Conservation (phyloP, 441 rosid genomes). For the Populus hybrid region DNA sequence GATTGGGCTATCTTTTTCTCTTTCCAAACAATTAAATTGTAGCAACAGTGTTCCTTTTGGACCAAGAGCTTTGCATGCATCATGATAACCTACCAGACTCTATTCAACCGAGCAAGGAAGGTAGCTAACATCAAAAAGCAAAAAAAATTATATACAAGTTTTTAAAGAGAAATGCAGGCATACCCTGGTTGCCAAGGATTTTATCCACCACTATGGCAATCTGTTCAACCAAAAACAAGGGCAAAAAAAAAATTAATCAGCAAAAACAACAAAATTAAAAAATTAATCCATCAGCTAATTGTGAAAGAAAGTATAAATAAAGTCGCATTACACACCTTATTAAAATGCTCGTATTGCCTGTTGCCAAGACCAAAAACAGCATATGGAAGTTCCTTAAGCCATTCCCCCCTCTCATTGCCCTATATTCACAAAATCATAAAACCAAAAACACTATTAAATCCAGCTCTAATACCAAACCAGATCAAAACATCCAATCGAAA, state of each 20-base stretch:
- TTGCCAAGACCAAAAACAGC: constrained; percentile 98
- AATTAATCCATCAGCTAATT: neutral
- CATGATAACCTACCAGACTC: neutral
- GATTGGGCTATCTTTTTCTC: neutral
- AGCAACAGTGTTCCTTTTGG: neutral
- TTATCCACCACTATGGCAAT: constrained; percentile 86
- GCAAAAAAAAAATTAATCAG: neutral
- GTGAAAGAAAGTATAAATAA: neutral
- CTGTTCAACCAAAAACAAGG: constrained; percentile 29
- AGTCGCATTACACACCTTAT: constrained; percentile 48
- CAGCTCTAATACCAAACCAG: neutral
- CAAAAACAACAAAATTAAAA: neutral
- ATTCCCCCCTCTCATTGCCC: constrained; percentile 75
- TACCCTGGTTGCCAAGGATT: constrained; percentile 72
- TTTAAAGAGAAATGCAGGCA: constrained; percentile 11
- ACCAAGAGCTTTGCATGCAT: neutral
- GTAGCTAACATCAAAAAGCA: neutral
- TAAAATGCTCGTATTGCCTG: constrained; percentile 95
- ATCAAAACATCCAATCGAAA: neutral
- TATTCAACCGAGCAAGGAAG: neutral
- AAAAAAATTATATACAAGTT: neutral
- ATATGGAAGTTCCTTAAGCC: constrained; percentile 64
- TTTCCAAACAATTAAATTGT: neutral
- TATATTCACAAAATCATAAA: constrained; percentile 22
- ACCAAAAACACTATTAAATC: neutral